A percentile compares a stretch with the other conserved stretches of the same genome.
Conservation (phyloP, 441 rosid genomes). For the Syzygium malaccense region DNA sequence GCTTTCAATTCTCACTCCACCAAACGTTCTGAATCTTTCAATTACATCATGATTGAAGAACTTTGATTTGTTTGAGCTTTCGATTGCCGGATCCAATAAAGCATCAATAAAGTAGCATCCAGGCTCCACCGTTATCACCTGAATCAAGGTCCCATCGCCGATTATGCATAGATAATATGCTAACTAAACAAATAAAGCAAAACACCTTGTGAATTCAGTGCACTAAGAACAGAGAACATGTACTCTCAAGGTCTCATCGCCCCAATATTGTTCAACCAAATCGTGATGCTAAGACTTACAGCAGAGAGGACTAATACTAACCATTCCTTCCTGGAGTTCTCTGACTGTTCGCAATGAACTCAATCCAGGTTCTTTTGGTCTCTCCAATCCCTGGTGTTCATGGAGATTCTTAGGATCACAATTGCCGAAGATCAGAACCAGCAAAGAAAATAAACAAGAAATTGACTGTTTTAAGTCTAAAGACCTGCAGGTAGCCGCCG, state of each 20-base stretch:
- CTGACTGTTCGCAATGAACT: slow-evolving; percentile 70
- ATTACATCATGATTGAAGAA: slow-evolving; percentile 55
- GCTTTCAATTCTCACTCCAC: slow-evolving; percentile 96
- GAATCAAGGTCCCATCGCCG: background rate
- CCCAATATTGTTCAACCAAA: background rate
- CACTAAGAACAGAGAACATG: background rate
- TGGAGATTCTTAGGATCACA: background rate
- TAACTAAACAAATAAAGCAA: background rate
- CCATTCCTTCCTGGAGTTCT: slow-evolving; percentile 81
- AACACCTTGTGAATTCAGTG: background rate
- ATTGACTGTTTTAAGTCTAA: background rate
- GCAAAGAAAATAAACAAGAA: background rate
- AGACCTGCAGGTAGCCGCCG: slow-evolving; percentile 79
- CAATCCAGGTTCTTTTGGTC: slow-evolving; percentile 73
- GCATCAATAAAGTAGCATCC: slow-evolving; percentile 95
- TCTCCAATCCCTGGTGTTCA: slow-evolving; percentile 56
- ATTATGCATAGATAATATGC: background rate
- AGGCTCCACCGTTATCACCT: slow-evolving; percentile 98
- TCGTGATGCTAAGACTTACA: background rate
- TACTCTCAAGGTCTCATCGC: background rate
- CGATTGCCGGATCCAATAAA: slow-evolving; percentile 63
- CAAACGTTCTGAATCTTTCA: slow-evolving; percentile 57
- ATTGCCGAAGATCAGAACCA: background rate
- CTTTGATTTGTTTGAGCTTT: slow-evolving; percentile 37
- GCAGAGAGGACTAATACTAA: slow-evolving; percentile 16